Evolutionary conservation across 1,284 basidiomycete species (phyloP).

Genomic region (Ceratobasidium sp.): DNA sequence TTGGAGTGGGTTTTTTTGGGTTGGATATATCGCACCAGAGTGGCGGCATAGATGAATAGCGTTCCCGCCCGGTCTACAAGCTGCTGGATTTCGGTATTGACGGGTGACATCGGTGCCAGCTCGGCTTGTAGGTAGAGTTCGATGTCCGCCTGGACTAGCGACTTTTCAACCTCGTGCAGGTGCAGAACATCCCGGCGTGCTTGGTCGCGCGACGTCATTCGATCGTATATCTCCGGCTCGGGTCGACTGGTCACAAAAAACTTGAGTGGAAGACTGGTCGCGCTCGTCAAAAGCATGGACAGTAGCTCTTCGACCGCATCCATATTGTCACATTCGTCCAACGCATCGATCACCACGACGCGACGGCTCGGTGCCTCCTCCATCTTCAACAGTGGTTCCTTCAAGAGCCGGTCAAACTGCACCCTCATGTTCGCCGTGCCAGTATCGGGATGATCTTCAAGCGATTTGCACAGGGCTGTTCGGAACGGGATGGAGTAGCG

Average conservation of each 20-base stretch:
- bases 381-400: no score
- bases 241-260: not conserved
- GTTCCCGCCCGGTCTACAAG: not conserved
- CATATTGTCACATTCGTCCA: not conserved
- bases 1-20: not conserved
- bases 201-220: not conserved
- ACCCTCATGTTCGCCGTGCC: no score
- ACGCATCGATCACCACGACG: not conserved
- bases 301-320: not conserved
- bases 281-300: not conserved
- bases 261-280: not conserved
- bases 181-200: not conserved
- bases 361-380: no score
- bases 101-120: not conserved
- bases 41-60: constrained; percentile 11
- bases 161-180: not conserved
- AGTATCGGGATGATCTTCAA: no score
- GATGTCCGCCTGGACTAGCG: not conserved
- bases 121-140: not conserved
- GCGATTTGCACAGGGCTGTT: not conserved
- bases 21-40: not conserved
- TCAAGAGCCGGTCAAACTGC: no score
- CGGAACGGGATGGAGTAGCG: not conserved
- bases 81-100: not conserved
- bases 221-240: not conserved